Evolutionary conservation across 2,329 filamentous ascomycete genomes (phyloP).

Genomic region (Calonectria hawksworthii): DNA sequence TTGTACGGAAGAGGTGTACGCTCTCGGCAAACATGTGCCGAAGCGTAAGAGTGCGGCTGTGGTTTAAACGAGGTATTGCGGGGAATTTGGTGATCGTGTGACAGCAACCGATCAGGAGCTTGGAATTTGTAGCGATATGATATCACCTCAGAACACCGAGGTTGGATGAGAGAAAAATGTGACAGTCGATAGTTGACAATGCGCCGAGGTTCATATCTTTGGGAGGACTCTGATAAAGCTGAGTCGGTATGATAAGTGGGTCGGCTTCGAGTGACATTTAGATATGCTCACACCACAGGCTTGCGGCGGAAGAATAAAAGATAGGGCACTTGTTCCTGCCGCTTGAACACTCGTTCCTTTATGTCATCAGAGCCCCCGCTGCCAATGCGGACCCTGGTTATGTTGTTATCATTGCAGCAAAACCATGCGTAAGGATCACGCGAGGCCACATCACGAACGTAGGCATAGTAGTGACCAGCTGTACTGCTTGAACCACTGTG

Average conservation of each 20-base stretch:
- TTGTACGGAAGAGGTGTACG: not conserved
- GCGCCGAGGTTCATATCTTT: not conserved
- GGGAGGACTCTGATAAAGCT: not conserved
- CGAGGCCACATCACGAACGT: conserved; percentile 71
- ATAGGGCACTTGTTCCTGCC: conserved; percentile 59
- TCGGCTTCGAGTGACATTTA: not conserved
- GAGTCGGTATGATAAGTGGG: not conserved
- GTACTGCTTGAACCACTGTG: conserved; percentile 78
- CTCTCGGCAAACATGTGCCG: not conserved
- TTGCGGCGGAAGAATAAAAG: conserved; percentile 62
- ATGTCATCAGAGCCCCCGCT: conserved; percentile 51
- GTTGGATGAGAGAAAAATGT: not conserved
- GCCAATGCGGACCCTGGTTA: conserved; percentile 59
- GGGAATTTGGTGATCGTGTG: not conserved
- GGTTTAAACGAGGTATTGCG: not conserved
- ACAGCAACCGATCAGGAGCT: not conserved
- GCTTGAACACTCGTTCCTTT: conserved; percentile 56
- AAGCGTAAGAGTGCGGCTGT: not conserved
- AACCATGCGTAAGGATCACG: conserved; percentile 62
- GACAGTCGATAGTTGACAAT: conserved; percentile 13
- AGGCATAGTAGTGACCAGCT: conserved; percentile 85
- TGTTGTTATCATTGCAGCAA: conserved; percentile 61
- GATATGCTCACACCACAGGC: conserved; percentile 35
- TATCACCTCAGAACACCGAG: not conserved
- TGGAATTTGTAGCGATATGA: not conserved